Evolutionary conservation across 768 basidiomycete genomes (phyloP).

Genomic region (Omphalotus guepiniiformis): DNA sequence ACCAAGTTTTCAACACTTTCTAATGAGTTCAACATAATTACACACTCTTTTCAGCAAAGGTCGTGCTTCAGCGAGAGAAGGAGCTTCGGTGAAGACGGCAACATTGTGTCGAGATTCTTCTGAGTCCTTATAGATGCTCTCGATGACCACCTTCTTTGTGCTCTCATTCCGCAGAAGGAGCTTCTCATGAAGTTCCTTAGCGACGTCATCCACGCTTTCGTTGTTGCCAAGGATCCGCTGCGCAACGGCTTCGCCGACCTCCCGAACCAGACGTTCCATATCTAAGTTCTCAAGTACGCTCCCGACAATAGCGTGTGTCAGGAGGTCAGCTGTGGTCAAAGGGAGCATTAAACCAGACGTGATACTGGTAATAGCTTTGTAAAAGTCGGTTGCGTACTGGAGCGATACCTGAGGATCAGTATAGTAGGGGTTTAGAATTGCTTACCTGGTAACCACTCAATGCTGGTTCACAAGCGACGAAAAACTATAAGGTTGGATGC

Average conservation of each 20-base stretch:
- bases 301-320: constrained; percentile 94
- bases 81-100: constrained; percentile 71
- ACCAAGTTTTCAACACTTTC: too few relatives aligned
- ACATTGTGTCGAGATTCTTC: constrained; percentile 91
- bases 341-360: constrained; percentile 97
- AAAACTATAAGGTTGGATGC: constrained; percentile 59
- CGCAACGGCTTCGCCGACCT: constrained; percentile 92
- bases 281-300: constrained; percentile 97
- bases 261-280: constrained; percentile 93
- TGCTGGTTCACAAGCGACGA: constrained; percentile 98
- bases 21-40: constrained; percentile 6
- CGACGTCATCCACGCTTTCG: constrained; percentile 96
- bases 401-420: constrained; percentile 15
- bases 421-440: constrained; percentile 6
- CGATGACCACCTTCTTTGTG: constrained; percentile 94
- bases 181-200: constrained; percentile 89
- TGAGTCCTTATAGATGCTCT: constrained; percentile 93
- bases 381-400: constrained; percentile 91
- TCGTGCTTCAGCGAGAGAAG: constrained; percentile 66
- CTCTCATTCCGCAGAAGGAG: constrained; percentile 89
- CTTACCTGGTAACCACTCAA: constrained; percentile 86
- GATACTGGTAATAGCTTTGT: constrained; percentile 86
- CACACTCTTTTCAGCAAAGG: constrained; percentile 76
- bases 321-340: constrained; percentile 89
- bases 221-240: constrained; percentile 89